Percentiles rank a stretch among this genome's conserved stretches.
These are phyloP conservation scores for Pyracantha coccinea DNA, from an alignment of 331 rosid species.

Conservation along the genomic window DNA sequence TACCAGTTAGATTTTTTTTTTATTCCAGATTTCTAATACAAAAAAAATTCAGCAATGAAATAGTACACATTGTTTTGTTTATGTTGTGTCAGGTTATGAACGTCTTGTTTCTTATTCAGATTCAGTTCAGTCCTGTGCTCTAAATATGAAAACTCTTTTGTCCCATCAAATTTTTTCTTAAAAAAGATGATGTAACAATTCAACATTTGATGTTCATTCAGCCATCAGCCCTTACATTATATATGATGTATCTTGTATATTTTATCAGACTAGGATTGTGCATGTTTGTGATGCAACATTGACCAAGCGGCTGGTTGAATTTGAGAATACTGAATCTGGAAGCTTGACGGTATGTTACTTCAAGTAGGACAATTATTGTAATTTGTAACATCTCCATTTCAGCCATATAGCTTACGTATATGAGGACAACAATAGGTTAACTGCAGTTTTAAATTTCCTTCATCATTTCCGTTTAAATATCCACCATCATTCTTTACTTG, in stretches of 20 bases:
- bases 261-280: slow-evolving; percentile 58
- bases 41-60: not conserved
- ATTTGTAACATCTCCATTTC: not conserved
- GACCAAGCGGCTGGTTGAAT: slow-evolving; percentile 80
- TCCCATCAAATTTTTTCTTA: not conserved
- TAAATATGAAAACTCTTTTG: not conserved
- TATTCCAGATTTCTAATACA: not conserved
- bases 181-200: not conserved
- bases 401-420: not conserved
- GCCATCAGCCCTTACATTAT: not conserved
- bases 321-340: slow-evolving; percentile 85
- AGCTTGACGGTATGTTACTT: slow-evolving; percentile 73
- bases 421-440: not conserved
- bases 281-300: slow-evolving; percentile 91
- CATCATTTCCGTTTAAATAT: not conserved
- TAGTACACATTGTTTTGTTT: not conserved
- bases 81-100: not conserved
- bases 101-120: not conserved
- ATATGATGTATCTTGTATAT: slow-evolving; percentile 6
- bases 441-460: not conserved
- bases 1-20: not conserved
- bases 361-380: not conserved
- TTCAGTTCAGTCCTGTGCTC: not conserved
- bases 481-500: not conserved
- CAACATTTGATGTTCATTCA: not conserved